Conservation (phyloP, 345 rosid genomes). For the Lagerstroemia speciosa region DNA sequence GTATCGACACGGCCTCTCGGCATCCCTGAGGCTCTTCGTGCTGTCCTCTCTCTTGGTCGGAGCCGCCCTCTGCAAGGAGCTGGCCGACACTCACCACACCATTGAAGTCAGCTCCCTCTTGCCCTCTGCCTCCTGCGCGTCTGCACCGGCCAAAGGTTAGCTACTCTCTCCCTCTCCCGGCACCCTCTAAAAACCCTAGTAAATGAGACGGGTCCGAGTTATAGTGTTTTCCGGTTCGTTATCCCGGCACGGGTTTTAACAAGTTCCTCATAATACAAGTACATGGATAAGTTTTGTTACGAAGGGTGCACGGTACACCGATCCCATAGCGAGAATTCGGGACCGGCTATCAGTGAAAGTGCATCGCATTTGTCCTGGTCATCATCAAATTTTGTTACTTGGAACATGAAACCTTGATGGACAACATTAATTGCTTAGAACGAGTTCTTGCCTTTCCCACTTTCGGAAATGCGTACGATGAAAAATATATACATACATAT, state of each 20-base stretch:
- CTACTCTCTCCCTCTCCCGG: too few species aligned
- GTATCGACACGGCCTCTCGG: background rate
- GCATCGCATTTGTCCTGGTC: too few species aligned
- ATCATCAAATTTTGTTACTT: too few species aligned
- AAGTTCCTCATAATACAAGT: background rate
- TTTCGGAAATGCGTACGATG: too few species aligned
- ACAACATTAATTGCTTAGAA: too few species aligned
- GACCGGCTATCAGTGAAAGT: too few species aligned
- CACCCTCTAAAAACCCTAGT: background rate
- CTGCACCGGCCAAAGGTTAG: background rate
- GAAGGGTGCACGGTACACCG: too few species aligned
- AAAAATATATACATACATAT: too few species aligned
- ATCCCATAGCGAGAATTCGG: too few species aligned
- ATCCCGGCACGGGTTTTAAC: background rate
- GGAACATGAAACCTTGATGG: too few species aligned
- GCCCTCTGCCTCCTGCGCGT: conserved; percentile 7
- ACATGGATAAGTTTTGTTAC: too few species aligned
- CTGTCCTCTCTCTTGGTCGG: background rate
- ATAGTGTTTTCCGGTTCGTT: background rate
- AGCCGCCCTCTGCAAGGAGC: background rate
- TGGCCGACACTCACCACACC: conserved; percentile 4
- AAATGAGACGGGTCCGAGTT: background rate
- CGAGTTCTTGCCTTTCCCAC: too few species aligned
- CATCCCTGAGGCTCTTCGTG: background rate
- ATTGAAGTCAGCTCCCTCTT: conserved; percentile 5